A percentile compares a stretch with the other conserved stretches of the same genome.
Evolutionary conservation across 805 yeast genomes (phyloP).

Genomic region (Suhomyces sp.): DNA sequence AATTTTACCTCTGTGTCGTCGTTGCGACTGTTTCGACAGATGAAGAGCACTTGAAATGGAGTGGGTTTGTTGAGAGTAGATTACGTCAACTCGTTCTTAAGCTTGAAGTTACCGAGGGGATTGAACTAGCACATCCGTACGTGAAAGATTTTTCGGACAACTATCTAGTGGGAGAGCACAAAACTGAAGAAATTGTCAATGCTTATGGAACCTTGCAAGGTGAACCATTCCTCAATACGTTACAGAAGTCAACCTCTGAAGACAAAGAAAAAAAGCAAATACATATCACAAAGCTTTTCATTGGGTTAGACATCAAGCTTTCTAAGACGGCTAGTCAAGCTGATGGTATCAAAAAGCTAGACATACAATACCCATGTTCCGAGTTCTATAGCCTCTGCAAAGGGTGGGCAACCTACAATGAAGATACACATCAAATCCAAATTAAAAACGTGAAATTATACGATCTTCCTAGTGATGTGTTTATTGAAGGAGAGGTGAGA

Average conservation of each 20-base stretch:
- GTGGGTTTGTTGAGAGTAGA: conserved; percentile 90
- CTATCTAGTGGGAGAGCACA: conserved; percentile 27
- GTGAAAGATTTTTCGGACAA: conserved; percentile 69
- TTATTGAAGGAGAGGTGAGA: conserved; percentile 68
- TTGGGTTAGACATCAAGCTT: conserved; percentile 66
- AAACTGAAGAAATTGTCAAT: conserved; percentile 55
- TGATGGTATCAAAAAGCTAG: conserved; percentile 63
- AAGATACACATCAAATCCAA: conserved; percentile 55
- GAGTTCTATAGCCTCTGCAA: conserved; percentile 84
- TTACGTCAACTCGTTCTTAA: conserved; percentile 79
- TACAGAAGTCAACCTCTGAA: conserved; percentile 8
- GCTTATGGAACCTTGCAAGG: conserved; percentile 63
- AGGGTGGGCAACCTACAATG: conserved; percentile 66
- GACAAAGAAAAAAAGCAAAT: conserved; percentile 34
- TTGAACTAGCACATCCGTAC: conserved; percentile 86
- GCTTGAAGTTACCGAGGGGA: conserved; percentile 73
- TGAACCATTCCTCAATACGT: conserved; percentile 39
- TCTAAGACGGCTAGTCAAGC: conserved; percentile 28
- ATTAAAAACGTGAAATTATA: conserved; percentile 73
- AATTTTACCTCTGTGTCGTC: conserved; percentile 79
- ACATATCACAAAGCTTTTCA: conserved; percentile 71
- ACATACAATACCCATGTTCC: conserved; percentile 84
- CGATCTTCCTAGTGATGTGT: conserved; percentile 85
- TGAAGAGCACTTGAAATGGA: conserved; percentile 88
- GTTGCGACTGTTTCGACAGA: conserved; percentile 70